Evolutionary conservation across 2,329 filamentous ascomycete species (phyloP).

Genomic region (Periconia macrospinosa): DNA sequence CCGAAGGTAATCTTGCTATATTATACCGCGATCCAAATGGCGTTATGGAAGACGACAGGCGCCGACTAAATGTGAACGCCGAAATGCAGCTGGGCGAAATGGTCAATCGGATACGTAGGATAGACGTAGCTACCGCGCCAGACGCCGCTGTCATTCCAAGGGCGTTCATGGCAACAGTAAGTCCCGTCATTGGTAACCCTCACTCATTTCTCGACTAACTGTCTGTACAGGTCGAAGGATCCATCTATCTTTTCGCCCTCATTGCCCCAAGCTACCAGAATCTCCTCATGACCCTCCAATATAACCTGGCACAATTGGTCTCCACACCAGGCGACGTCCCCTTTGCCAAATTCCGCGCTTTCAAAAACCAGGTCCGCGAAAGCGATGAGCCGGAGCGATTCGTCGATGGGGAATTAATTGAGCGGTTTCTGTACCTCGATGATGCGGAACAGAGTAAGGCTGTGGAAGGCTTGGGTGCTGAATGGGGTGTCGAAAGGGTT

Average conservation of each 20-base stretch:
- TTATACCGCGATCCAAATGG: slow-evolving; percentile 73
- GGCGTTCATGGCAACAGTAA: slow-evolving; percentile 87
- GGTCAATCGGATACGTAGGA: slow-evolving; percentile 82
- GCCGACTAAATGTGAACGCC: slow-evolving; percentile 70
- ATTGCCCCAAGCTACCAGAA: slow-evolving; percentile 75
- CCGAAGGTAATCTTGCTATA: slow-evolving; percentile 83
- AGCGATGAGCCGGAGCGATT: slow-evolving; percentile 81
- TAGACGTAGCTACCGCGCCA: slow-evolving; percentile 67
- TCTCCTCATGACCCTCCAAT: slow-evolving; percentile 80
- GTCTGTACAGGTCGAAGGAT: slow-evolving; percentile 73
- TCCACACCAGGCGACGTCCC: slow-evolving; percentile 71
- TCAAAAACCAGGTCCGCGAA: slow-evolving; percentile 71
- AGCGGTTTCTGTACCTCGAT: slow-evolving; percentile 75
- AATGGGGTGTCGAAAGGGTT: slow-evolving; percentile 57
- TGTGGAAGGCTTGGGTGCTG: slow-evolving; percentile 57
- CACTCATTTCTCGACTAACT: slow-evolving; percentile 11
- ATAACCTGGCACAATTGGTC: slow-evolving; percentile 67
- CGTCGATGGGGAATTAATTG: slow-evolving; percentile 88
- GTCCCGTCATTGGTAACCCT: slow-evolving; percentile 29
- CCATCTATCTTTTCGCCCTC: slow-evolving; percentile 84
- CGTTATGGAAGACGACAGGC: slow-evolving; percentile 72
- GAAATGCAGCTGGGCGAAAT: slow-evolving; percentile 90
- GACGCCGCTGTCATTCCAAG: slow-evolving; percentile 73
- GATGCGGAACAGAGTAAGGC: slow-evolving; percentile 60
- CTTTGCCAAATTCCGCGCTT: slow-evolving; percentile 81